Evolutionary conservation across 768 basidiomycete genomes (phyloP), one percentile per base, ranked within the genome.

Genomic region (Kwoniella europaea): DNA sequence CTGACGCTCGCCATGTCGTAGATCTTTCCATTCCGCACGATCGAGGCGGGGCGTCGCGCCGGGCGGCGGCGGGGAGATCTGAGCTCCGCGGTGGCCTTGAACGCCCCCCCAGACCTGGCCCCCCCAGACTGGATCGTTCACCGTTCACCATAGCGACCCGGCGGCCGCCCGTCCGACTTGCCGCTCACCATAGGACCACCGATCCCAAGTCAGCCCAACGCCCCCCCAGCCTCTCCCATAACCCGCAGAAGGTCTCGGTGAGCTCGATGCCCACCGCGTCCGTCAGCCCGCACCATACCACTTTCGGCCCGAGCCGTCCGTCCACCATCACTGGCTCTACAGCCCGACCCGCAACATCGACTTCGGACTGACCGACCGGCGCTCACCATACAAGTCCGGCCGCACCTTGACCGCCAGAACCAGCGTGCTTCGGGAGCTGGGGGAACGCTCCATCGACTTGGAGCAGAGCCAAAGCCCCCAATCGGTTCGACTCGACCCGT

Each of bases 1-100:
- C 27, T 13, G 13, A 29, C 29, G 13, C 16, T 50, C 52, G 41
- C 52, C 35, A 20, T 13, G 27, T n/a, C 29, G 53, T 65, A 65
- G 52, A 27, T 27, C 63, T 54, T 24, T 15, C 12, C 22, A 65
- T 35, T 35, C 12, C 63, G 63, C 52, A 54, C 63, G 63, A 20
- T 35, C 41, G 63, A 64, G 63, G 3, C 20, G 53, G 63, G 63
- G 16, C 63, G 27, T 55, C n/a, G 29, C 10, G n/a, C 12, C 12
- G 20, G 63, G 27, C 52, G 27, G 5, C 63, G 63, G 50, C 18
- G 29, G 52, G 16, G 16, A 16, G 24, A 24, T 22, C 27, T 18
- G 42, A 44, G 18, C 35, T n/a, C 18, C 59, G 41, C 35, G 46
- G 27, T 10, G 3, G 5, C 59, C 35, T 16, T 41, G 59, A 27